Evolutionary conservation across 495 filamentous ascomycete species (phyloP).

Genomic region (Aspergillus olivimuriae): DNA sequence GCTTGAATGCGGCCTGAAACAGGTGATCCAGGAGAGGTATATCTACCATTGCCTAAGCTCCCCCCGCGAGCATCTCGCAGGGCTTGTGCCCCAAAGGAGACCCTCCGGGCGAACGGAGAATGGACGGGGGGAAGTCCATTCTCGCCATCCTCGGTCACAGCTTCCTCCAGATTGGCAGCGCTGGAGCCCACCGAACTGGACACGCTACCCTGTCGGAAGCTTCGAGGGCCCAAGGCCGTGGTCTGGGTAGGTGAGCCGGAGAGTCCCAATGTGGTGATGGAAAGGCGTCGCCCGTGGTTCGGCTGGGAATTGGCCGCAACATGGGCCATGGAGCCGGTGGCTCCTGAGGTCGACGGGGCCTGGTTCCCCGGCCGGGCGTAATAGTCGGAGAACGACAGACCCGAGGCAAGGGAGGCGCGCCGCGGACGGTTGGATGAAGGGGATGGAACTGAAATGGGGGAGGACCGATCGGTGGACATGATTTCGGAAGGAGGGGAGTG

Average conservation of each 20-base stretch:
- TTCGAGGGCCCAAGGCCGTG: slow-evolving; percentile 43
- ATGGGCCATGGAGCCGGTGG: slow-evolving; percentile 59
- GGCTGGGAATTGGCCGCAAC: slow-evolving; percentile 54
- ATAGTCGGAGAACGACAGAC: slow-evolving; percentile 40
- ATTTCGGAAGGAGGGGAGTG: slow-evolving; percentile 4
- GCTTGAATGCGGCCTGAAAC: slow-evolving; percentile 19
- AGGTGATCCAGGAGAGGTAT: slow-evolving; percentile 27
- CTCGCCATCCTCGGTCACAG: slow-evolving; percentile 74
- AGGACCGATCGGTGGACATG: slow-evolving; percentile 47
- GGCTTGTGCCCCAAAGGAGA: slow-evolving; percentile 88
- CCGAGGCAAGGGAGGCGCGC: slow-evolving; percentile 44
- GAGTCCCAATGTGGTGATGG: slow-evolving; percentile 77
- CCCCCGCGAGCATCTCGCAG: slow-evolving; percentile 60
- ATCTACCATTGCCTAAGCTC: slow-evolving; percentile 42
- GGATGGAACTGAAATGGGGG: slow-evolving; percentile 42
- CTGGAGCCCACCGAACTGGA: slow-evolving; percentile 64
- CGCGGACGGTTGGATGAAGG: slow-evolving; percentile 33
- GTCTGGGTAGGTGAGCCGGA: slow-evolving; percentile 67
- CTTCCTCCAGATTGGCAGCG: slow-evolving; percentile 79
- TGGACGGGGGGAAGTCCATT: slow-evolving; percentile 40
- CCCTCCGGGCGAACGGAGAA: slow-evolving; percentile 74
- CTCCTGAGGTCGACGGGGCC: slow-evolving; percentile 24
- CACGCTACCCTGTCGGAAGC: slow-evolving; percentile 64
- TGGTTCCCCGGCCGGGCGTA: slow-evolving; percentile 33
- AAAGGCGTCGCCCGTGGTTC: slow-evolving; percentile 76